A percentile compares a stretch with the other conserved stretches of the same genome.
phyloP scores from a whole-genome alignment of 2,329 filamentous ascomycete species.

The Talaromyces amestolkiae region DNA sequence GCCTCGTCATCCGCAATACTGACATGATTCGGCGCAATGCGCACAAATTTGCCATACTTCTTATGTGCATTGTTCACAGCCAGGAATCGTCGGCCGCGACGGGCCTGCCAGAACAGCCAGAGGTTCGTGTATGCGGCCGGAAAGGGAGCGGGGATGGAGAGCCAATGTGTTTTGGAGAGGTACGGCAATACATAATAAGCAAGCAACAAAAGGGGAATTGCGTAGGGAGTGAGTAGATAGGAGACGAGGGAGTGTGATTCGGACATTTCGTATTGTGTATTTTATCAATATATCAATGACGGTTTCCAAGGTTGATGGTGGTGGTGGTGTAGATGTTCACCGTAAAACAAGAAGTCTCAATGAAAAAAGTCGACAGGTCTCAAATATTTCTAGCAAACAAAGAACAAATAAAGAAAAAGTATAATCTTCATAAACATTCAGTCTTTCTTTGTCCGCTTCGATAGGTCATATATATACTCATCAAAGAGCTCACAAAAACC shows the following conservation, averaged over 20 bases:
- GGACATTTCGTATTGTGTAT: constrained; percentile 1
- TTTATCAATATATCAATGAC: not conserved
- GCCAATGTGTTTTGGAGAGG: constrained; percentile 54
- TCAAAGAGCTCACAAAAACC: not conserved
- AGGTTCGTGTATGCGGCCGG: constrained; percentile 68
- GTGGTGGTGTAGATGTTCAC: not conserved
- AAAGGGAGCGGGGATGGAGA: constrained; percentile 52
- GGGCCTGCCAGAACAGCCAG: constrained; percentile 69
- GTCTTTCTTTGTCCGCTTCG: not conserved
- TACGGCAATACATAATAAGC: constrained; percentile 60
- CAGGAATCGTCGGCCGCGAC: constrained; percentile 63
- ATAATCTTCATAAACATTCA: not conserved
- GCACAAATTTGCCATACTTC: constrained; percentile 73
- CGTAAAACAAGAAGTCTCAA: not conserved
- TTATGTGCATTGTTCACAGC: constrained; percentile 71
- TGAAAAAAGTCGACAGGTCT: not conserved
- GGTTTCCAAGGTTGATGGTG: no score
- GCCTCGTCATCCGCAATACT: constrained; percentile 77
- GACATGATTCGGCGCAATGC: constrained; percentile 81
- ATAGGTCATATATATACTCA: not conserved
- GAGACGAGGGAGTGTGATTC: constrained; percentile 9
- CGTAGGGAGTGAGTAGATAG: constrained; percentile 33
- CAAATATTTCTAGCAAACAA: not conserved
- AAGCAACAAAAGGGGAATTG: constrained; percentile 50
- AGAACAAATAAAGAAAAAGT: not conserved